Conservation (phyloP, 139 green algal species). For the Micractinium sp. region DNA sequence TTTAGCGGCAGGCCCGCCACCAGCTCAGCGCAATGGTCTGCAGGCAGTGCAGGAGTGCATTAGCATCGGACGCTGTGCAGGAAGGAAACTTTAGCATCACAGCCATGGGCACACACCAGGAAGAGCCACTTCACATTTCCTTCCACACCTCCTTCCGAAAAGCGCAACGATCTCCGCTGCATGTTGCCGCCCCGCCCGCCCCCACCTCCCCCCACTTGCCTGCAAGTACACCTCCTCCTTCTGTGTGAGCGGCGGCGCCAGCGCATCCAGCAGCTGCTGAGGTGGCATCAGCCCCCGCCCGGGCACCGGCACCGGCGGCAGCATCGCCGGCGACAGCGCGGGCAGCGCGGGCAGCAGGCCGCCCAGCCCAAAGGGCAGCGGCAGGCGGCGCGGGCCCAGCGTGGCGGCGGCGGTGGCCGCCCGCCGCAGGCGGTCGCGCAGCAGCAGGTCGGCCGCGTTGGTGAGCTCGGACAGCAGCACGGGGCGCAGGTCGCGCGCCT, state of each 20-base stretch:
- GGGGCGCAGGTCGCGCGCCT: slow-evolving; percentile 71
- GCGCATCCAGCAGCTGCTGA: slow-evolving; percentile 54
- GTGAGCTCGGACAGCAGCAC: slow-evolving; percentile 68
- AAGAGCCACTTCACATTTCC: not conserved
- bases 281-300: slow-evolving; percentile 57
- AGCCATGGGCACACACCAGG: not conserved
- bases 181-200: too few relatives aligned
- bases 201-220: too few relatives aligned
- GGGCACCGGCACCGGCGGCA: slow-evolving; percentile 68
- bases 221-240: too few relatives aligned
- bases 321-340: slow-evolving; percentile 39
- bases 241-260: slow-evolving; percentile 70
- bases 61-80: too few relatives aligned
- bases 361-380: slow-evolving; percentile 46
- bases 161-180: too few relatives aligned
- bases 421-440: slow-evolving; percentile 64
- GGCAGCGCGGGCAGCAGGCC: slow-evolving; percentile 41
- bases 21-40: too few relatives aligned
- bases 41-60: too few relatives aligned
- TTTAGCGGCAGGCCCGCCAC: too few relatives aligned
- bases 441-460: slow-evolving; percentile 65
- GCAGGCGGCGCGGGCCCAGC: slow-evolving; percentile 65
- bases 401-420: slow-evolving; percentile 29
- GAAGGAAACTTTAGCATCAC: too few relatives aligned
- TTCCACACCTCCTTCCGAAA: too few relatives aligned